phyloP scores from a whole-genome alignment of 1,284 basidiomycete species.

The Austroboletus novae-zelandiae region DNA sequence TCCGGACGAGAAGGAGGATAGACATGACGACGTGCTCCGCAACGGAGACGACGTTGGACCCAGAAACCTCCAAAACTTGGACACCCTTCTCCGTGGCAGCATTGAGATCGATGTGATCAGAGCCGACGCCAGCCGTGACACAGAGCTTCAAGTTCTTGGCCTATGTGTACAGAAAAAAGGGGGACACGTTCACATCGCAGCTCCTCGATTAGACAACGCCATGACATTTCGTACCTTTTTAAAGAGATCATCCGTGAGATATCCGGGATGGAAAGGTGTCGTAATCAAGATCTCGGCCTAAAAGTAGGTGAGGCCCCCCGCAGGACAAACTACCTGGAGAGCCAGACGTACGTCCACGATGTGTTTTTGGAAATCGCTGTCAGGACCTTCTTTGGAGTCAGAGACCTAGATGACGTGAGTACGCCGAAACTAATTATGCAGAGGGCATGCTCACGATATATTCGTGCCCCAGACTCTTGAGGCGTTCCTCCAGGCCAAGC shows the following conservation, averaged over 20 bases:
- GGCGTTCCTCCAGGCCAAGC: constrained; percentile 74
- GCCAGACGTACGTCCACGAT: constrained; percentile 67
- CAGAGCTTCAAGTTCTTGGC: constrained; percentile 92
- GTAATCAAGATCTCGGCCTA: constrained; percentile 80
- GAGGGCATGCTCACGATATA: constrained; percentile 48
- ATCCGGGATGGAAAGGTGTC: constrained; percentile 92
- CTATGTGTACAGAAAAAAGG: constrained; percentile 34
- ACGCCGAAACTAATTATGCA: background rate
- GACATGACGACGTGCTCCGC: constrained; percentile 88
- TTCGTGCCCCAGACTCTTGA: constrained; percentile 78
- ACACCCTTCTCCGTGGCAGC: constrained; percentile 82
- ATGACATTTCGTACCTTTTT: constrained; percentile 46
- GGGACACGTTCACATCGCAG: constrained; percentile 2
- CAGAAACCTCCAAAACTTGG: constrained; percentile 82
- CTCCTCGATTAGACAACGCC: background rate
- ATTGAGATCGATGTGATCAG: constrained; percentile 91
- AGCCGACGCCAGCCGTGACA: constrained; percentile 93
- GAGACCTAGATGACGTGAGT: constrained; percentile 50
- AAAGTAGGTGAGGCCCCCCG: constrained; percentile 6
- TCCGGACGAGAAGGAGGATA: constrained; percentile 72
- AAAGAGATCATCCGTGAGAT: constrained; percentile 81
- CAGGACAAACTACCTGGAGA: background rate
- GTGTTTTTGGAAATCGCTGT: constrained; percentile 87
- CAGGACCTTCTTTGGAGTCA: constrained; percentile 84
- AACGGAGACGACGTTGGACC: constrained; percentile 88